Conservation (phyloP, 2,329 filamentous ascomycete genomes). For the Colletotrichum liaoningense region DNA sequence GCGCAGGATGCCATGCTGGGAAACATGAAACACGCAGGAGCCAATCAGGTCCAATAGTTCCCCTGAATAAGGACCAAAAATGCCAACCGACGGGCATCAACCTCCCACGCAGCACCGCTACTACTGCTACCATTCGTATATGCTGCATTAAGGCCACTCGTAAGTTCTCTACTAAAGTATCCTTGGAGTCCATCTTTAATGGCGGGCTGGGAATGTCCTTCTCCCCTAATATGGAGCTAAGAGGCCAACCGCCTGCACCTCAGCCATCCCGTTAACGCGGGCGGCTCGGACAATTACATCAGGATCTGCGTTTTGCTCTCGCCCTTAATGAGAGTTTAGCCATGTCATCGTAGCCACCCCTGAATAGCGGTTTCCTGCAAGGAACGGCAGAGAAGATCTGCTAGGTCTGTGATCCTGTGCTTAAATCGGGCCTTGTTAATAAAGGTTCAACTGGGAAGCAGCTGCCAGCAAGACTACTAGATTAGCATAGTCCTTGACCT, state of each 20-base stretch:
- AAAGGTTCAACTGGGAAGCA: constrained; percentile 14
- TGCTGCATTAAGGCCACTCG: not conserved
- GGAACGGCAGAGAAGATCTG: constrained; percentile 15
- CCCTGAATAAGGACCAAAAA: constrained; percentile 16
- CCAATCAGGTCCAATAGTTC: constrained; percentile 26
- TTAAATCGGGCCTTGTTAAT: not conserved
- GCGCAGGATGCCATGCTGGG: constrained; percentile 16
- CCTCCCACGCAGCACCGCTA: not conserved
- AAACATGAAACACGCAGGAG: constrained; percentile 32
- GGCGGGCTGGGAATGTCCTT: constrained; percentile 10
- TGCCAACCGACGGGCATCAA: constrained; percentile 14
- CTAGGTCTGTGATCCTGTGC: constrained; percentile 8
- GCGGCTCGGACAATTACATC: constrained; percentile 32
- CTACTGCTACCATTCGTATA: not conserved
- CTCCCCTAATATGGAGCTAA: constrained; percentile 7
- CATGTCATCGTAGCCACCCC: constrained; percentile 11
- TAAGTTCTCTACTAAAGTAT: not conserved
- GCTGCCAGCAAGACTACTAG: not conserved
- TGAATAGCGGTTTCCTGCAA: constrained; percentile 22
- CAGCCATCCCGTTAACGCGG: constrained; percentile 9
- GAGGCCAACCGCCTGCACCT: not conserved
- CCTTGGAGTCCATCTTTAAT: constrained; percentile 19
- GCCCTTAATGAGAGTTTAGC: constrained; percentile 13
- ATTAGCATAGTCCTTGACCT: not conserved
- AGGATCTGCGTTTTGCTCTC: constrained; percentile 35